A percentile compares a stretch with the other conserved stretches of the same genome.
Evolutionary conservation across 2,329 filamentous ascomycete genomes (phyloP).

Genomic region (Aspergillus versicolor): DNA sequence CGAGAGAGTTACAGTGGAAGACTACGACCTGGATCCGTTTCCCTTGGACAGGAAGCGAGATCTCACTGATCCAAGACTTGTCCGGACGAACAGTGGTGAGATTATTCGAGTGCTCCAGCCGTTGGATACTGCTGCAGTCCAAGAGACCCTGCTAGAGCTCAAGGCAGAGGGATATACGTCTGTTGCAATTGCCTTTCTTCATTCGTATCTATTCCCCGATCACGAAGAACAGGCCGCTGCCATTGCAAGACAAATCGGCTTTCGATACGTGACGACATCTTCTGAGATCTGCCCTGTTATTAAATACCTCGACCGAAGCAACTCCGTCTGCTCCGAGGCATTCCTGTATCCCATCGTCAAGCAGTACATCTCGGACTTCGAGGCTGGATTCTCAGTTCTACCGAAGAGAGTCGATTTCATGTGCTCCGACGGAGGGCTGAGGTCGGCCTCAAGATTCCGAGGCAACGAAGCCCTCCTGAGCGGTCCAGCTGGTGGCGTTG

Average conservation of each 20-base stretch:
- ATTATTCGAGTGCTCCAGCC: slow-evolving; percentile 65
- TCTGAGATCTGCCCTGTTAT: slow-evolving; percentile 80
- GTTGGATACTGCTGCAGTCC: slow-evolving; percentile 55
- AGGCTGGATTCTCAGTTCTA: neutral
- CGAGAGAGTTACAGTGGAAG: slow-evolving; percentile 47
- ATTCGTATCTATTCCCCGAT: slow-evolving; percentile 82
- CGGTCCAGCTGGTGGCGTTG: slow-evolving; percentile 78
- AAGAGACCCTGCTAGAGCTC: slow-evolving; percentile 62
- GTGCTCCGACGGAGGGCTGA: slow-evolving; percentile 60
- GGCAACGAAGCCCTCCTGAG: slow-evolving; percentile 81
- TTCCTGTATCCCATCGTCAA: neutral
- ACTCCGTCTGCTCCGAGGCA: slow-evolving; percentile 48
- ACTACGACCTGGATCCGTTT: slow-evolving; percentile 20
- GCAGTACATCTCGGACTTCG: neutral
- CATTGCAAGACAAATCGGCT: slow-evolving; percentile 73
- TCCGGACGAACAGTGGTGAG: slow-evolving; percentile 59
- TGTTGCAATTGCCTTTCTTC: slow-evolving; percentile 83
- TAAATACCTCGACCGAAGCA: slow-evolving; percentile 70
- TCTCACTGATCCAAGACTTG: slow-evolving; percentile 57
- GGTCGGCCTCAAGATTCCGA: slow-evolving; percentile 54
- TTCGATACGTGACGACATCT: slow-evolving; percentile 70
- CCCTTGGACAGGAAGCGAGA: slow-evolving; percentile 11
- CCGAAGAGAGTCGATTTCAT: slow-evolving; percentile 1
- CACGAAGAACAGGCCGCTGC: slow-evolving; percentile 74
- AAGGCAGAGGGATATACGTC: slow-evolving; percentile 70